Conservation (phyloP, 345 rosid genomes). For the Angophora floribunda region DNA sequence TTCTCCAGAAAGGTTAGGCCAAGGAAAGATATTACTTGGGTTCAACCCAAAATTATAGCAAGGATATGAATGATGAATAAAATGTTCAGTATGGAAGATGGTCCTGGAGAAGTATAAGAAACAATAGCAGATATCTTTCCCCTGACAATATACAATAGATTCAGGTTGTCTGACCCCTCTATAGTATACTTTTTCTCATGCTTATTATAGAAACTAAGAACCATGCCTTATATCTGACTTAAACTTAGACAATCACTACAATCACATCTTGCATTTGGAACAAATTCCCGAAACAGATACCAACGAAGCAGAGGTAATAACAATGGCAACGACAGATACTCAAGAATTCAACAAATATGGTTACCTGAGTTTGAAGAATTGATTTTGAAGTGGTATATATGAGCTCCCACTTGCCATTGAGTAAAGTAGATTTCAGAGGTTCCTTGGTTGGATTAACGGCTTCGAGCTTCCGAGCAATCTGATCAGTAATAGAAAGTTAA, state of each 20-base stretch:
- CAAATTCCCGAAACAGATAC: not conserved
- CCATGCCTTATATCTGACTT: not conserved
- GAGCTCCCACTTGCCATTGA: conserved; percentile 94
- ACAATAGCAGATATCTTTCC: not conserved
- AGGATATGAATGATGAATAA: not conserved
- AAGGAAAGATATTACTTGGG: not conserved
- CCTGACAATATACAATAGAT: not conserved
- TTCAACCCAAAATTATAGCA: not conserved
- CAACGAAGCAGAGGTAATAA: not conserved
- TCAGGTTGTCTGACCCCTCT: not conserved
- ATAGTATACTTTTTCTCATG: not conserved
- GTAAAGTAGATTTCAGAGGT: conserved; percentile 65
- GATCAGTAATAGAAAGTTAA: conserved; percentile 3
- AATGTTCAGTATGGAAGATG: not conserved
- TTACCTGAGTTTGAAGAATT: conserved; percentile 72
- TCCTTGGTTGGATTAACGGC: conserved; percentile 65
- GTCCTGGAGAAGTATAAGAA: not conserved
- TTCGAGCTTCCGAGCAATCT: conserved; percentile 80
- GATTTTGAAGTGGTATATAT: conserved; percentile 81
- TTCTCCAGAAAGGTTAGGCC: not conserved
- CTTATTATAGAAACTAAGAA: not conserved
- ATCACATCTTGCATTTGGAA: not conserved
- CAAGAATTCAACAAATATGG: not conserved
- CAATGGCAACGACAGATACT: not conserved
- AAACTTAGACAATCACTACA: not conserved